phyloP scores from a whole-genome alignment of 2,329 filamentous ascomycete genomes.

The Phialophora expanda region DNA sequence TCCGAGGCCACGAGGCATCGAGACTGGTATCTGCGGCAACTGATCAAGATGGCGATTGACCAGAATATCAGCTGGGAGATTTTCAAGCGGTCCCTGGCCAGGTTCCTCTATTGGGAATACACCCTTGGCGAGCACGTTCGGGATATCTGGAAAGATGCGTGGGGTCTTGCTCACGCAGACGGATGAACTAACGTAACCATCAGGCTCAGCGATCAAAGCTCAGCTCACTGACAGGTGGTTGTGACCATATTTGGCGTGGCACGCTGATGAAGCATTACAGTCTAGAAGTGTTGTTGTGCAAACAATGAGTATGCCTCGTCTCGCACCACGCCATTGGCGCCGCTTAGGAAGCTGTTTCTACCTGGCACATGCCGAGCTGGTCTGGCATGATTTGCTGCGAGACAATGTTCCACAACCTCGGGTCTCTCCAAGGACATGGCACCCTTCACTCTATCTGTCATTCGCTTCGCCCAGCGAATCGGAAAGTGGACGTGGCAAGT shows the following conservation, averaged over 20 bases:
- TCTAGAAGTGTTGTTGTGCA: background rate
- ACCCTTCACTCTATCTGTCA: background rate
- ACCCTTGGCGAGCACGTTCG: constrained; percentile 1
- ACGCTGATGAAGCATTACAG: background rate
- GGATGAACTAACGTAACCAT: background rate
- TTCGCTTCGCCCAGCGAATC: background rate
- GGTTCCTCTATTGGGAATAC: constrained; percentile 9
- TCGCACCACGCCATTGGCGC: background rate
- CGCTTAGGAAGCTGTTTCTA: too few species aligned
- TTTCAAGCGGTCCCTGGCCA: background rate
- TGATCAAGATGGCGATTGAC: constrained; percentile 2
- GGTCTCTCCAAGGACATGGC: background rate
- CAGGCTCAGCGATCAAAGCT: background rate
- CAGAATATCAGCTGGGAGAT: background rate
- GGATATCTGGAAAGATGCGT: constrained; percentile 1
- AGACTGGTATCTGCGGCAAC: constrained; percentile 4
- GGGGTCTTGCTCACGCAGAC: background rate
- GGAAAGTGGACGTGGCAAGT: background rate
- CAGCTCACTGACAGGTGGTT: background rate
- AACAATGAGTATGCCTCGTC: background rate
- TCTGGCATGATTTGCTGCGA: background rate
- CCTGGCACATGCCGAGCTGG: background rate
- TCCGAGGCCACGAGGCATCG: constrained; percentile 2
- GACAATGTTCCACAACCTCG: background rate
- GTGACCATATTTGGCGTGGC: background rate